Evolutionary conservation across 1,284 basidiomycete genomes (phyloP).

Genomic region (Papiliotrema fonsecae): DNA sequence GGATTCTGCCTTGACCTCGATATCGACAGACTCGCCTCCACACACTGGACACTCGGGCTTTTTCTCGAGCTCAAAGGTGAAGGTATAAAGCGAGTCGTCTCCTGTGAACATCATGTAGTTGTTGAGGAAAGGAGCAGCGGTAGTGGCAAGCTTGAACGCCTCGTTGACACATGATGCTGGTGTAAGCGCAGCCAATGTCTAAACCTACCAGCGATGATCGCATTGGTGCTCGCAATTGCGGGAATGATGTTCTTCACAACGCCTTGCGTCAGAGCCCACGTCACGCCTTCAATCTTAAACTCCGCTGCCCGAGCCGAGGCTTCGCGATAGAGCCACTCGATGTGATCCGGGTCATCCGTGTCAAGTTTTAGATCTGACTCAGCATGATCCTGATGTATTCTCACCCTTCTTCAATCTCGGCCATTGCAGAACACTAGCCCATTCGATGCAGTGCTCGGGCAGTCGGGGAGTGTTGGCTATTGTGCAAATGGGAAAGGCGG

Average conservation of each 20-base stretch:
- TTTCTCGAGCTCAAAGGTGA: constrained; percentile 93
- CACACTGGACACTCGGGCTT: constrained; percentile 94
- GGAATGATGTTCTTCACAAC: constrained; percentile 99
- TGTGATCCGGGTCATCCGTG: constrained; percentile 94
- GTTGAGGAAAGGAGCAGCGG: constrained; percentile 86
- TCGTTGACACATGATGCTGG: constrained; percentile 96
- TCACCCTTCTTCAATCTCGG: constrained; percentile 82
- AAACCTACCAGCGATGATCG: constrained; percentile 80
- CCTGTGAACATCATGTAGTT: constrained; percentile 97
- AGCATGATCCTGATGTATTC: neutral
- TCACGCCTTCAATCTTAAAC: constrained; percentile 96
- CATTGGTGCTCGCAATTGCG: constrained; percentile 93
- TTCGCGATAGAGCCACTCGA: constrained; percentile 82
- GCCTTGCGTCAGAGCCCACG: constrained; percentile 95
- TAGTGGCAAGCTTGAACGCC: constrained; percentile 97
- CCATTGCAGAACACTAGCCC: constrained; percentile 99
- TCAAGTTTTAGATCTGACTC: constrained; percentile 82
- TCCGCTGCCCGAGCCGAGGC: constrained; percentile 78
- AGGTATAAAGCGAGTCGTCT: constrained; percentile 94
- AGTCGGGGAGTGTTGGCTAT: constrained; percentile 98
- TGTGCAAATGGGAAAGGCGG: constrained; percentile 96
- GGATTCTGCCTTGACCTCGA: constrained; percentile 63
- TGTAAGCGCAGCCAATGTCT: neutral
- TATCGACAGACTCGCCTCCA: constrained; percentile 77
- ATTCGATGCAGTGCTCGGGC: constrained; percentile 99